These are phyloP conservation scores for Acorus calamus DNA, from an alignment of 106 monocot species.

Conservation along the genomic window DNA sequence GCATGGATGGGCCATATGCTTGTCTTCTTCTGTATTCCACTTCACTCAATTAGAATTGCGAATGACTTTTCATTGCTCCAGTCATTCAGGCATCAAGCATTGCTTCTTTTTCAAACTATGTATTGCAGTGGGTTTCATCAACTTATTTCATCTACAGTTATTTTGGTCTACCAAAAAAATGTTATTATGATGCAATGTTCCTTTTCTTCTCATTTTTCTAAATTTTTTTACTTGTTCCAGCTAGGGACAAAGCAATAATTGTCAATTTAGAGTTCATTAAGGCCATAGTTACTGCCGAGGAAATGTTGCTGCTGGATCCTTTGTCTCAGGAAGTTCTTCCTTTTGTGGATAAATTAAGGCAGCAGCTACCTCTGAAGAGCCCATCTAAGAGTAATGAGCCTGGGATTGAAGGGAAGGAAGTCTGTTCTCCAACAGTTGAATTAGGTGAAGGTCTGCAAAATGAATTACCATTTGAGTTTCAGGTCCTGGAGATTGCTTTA, in stretches of 20 bases:
- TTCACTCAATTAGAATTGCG: too few relatives aligned
- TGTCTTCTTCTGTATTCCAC: too few relatives aligned
- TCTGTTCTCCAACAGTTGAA: constrained; percentile 14
- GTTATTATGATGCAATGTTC: not conserved
- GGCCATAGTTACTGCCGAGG: constrained; percentile 87
- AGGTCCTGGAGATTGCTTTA: constrained; percentile 70
- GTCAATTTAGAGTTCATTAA: constrained; percentile 86
- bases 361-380: constrained; percentile 45
- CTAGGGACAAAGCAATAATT: constrained; percentile 90
- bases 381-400: constrained; percentile 16
- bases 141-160: not conserved
- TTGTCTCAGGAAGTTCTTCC: constrained; percentile 59
- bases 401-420: constrained; percentile 6
- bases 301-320: constrained; percentile 78
- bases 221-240: constrained; percentile 29
- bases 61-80: too few relatives aligned
- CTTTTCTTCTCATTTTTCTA: not conserved
- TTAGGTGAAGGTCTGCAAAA: constrained; percentile 28
- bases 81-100: too few relatives aligned
- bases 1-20: too few relatives aligned
- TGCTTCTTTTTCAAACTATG: not conserved
- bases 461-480: constrained; percentile 92
- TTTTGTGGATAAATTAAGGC: constrained; percentile 78
- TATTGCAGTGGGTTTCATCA: not conserved
- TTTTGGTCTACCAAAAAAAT: not conserved